Percentiles rank a stretch among this genome's conserved stretches.
Conservation (phyloP, 768 basidiomycete genomes). For the Chalciporus sphaerocephalus region DNA sequence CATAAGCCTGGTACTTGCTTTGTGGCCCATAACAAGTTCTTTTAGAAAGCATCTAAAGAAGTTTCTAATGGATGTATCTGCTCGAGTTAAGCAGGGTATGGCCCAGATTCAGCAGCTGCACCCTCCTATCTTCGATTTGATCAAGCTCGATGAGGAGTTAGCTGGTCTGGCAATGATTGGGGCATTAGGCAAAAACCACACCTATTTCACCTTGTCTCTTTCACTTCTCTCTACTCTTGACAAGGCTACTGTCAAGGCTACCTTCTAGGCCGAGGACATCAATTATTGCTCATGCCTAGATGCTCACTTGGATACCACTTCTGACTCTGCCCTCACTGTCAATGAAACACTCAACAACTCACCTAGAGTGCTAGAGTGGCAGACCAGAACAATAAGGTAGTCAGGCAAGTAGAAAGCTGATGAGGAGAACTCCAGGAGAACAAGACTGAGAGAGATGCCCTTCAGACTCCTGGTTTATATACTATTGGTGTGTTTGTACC, state of each 20-base stretch:
- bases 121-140: neutral
- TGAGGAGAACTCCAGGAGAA: no score
- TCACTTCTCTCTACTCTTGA: constrained; percentile 5
- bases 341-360: no score
- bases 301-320: neutral
- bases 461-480: no score
- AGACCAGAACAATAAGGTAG: no score
- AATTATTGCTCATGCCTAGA: neutral
- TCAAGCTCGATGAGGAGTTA: constrained; percentile 1
- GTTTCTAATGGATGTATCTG: constrained; percentile 2
- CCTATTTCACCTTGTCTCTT: constrained; percentile 10
- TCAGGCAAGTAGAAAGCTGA: no score
- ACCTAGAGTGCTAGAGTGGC: no score
- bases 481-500: no score
- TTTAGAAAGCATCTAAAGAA: constrained; percentile 6
- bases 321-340: no score
- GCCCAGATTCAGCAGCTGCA: constrained; percentile 5
- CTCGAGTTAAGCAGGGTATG: constrained; percentile 4
- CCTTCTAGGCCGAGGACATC: constrained; percentile 3
- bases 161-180: constrained; percentile 11
- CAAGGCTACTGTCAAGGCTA: constrained; percentile 6
- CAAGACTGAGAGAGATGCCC: no score
- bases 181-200: constrained; percentile 5
- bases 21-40: constrained; percentile 7
- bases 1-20: constrained; percentile 5